Conservation (phyloP, 2,329 filamentous ascomycete genomes). For the Fusarium irregulare region DNA sequence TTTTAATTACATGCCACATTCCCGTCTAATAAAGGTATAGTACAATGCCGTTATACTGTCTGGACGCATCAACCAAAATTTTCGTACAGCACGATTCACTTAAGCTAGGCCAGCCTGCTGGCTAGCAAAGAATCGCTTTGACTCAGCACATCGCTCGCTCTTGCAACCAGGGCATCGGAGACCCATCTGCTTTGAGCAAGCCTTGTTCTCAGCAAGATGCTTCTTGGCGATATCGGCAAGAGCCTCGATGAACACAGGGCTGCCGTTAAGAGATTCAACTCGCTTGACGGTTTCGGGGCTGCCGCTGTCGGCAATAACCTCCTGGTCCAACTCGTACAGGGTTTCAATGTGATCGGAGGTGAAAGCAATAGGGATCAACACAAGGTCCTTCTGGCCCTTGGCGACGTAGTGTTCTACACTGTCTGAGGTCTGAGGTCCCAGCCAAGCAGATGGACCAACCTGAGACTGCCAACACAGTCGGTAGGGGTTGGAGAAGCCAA, state of each 20-base stretch:
- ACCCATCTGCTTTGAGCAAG: conserved; percentile 86
- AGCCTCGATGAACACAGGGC: conserved; percentile 87
- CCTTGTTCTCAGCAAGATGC: conserved; percentile 76
- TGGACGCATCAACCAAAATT: not conserved
- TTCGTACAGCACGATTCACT: not conserved
- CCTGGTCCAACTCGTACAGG: conserved; percentile 90
- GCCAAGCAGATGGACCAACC: conserved; percentile 93
- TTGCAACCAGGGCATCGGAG: conserved; percentile 93
- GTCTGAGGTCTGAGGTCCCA: conserved; percentile 90
- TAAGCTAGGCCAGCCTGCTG: conserved; percentile 49
- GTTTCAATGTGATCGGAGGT: conserved; percentile 98
- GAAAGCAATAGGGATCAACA: conserved; percentile 95
- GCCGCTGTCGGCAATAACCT: conserved; percentile 90
- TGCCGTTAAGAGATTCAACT: conserved; percentile 92
- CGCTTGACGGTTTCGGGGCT: conserved; percentile 85
- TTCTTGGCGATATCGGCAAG: conserved; percentile 86
- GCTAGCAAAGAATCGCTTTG: conserved; percentile 73
- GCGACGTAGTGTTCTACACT: conserved; percentile 90
- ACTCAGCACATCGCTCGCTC: conserved; percentile 86
- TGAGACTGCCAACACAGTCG: conserved; percentile 98
- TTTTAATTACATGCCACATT: conserved; percentile 30
- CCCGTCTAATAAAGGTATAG: conserved; percentile 25
- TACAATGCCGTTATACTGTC: conserved; percentile 21
- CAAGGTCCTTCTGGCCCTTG: conserved; percentile 89
- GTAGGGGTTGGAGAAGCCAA: conserved; percentile 90